Evolutionary conservation across 2,329 filamentous ascomycete species (phyloP).

Genomic region (Aspergillus latus): DNA sequence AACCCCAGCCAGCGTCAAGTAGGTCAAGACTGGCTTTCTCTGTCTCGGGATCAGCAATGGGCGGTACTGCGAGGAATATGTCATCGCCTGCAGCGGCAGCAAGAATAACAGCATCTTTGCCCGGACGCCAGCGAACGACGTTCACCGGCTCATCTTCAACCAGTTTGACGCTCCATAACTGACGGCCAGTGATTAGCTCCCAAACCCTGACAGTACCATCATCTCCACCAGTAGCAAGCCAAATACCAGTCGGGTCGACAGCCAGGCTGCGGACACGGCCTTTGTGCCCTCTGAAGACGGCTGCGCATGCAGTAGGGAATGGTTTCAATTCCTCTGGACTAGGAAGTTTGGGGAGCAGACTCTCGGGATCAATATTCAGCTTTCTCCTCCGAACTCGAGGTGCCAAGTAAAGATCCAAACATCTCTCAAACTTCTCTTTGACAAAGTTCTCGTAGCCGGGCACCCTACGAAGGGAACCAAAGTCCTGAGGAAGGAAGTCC

Average conservation of each 20-base stretch:
- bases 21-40: slow-evolving; percentile 73
- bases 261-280: slow-evolving; percentile 82
- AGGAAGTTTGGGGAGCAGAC: slow-evolving; percentile 86
- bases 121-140: slow-evolving; percentile 84
- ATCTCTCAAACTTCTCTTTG: slow-evolving; percentile 95
- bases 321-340: slow-evolving; percentile 90
- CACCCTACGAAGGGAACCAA: slow-evolving; percentile 82
- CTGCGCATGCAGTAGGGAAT: slow-evolving; percentile 87
- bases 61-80: slow-evolving; percentile 79
- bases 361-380: slow-evolving; percentile 94
- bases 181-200: slow-evolving; percentile 81
- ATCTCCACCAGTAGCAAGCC: slow-evolving; percentile 87
- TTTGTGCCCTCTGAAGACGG: slow-evolving; percentile 82
- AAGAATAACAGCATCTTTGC: slow-evolving; percentile 74
- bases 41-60: slow-evolving; percentile 67
- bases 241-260: slow-evolving; percentile 81
- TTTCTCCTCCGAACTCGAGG: slow-evolving; percentile 89
- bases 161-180: slow-evolving; percentile 81
- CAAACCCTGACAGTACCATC: slow-evolving; percentile 91
- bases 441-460: slow-evolving; percentile 87
- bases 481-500: slow-evolving; percentile 80
- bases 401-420: slow-evolving; percentile 90
- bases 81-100: slow-evolving; percentile 82
- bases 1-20: slow-evolving; percentile 88
- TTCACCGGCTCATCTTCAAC: slow-evolving; percentile 77